Evolutionary conservation across 2,329 filamentous ascomycete genomes (phyloP).

Genomic region (Neofusicoccum sp.): DNA sequence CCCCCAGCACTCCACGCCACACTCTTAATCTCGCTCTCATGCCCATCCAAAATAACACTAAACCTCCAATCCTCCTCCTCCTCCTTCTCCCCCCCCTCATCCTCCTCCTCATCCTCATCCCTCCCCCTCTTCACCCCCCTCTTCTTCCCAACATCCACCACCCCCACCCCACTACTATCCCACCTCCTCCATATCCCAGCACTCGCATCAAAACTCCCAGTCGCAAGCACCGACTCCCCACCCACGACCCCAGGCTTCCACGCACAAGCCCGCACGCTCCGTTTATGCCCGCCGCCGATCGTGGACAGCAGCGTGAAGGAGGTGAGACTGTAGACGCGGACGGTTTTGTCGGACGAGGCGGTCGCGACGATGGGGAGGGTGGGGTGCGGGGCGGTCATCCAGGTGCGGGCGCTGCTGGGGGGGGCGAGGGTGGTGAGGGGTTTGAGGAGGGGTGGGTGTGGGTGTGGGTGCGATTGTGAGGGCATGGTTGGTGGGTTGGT

Average conservation of each 20-base stretch:
- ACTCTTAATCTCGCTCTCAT: slow-evolving; percentile 89
- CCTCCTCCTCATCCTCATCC: slow-evolving; percentile 40
- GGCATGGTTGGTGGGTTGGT: not conserved
- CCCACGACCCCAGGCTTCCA: slow-evolving; percentile 76
- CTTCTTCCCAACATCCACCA: not conserved
- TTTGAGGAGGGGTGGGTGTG: slow-evolving; percentile 30
- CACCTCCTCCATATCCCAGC: slow-evolving; percentile 71
- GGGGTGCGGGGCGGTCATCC: slow-evolving; percentile 84
- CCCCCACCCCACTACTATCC: slow-evolving; percentile 58
- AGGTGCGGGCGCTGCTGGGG: slow-evolving; percentile 66
- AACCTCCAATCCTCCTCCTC: slow-evolving; percentile 89
- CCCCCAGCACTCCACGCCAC: slow-evolving; percentile 75
- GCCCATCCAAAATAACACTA: slow-evolving; percentile 87
- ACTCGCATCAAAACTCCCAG: slow-evolving; percentile 90
- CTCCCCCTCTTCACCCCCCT: not conserved
- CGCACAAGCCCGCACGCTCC: slow-evolving; percentile 79
- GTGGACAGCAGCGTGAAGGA: slow-evolving; percentile 78
- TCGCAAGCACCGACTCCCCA: slow-evolving; percentile 75
- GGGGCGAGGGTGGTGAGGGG: slow-evolving; percentile 57
- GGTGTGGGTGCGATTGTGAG: not conserved
- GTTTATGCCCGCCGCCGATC: slow-evolving; percentile 85
- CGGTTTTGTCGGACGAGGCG: slow-evolving; percentile 80
- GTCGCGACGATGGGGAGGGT: slow-evolving; percentile 87
- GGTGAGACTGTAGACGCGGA: slow-evolving; percentile 85
- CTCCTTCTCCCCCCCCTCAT: slow-evolving; percentile 49